phyloP scores from a whole-genome alignment of 345 rosid species.

The Eucalyptus curtisii region DNA sequence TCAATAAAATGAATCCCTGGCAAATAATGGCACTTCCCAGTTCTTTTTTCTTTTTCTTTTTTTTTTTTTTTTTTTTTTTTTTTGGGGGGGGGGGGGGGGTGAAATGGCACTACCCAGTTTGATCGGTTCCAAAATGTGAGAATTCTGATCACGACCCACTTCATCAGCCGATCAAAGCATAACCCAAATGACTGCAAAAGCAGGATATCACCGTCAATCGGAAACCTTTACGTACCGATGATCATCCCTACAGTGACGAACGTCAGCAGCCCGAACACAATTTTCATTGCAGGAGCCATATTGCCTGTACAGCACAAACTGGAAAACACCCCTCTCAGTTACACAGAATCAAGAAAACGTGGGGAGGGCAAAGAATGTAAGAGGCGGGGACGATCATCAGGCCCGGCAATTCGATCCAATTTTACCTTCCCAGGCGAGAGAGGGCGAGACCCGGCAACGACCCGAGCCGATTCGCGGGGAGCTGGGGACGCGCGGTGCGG shows the following conservation, averaged over 20 bases:
- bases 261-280: constrained; percentile 68
- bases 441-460: not conserved
- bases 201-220: not conserved
- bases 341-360: not conserved
- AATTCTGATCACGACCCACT: not conserved
- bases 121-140: not conserved
- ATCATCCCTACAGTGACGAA: constrained; percentile 91
- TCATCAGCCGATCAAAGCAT: not conserved
- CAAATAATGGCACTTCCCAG: not conserved
- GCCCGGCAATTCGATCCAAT: not conserved
- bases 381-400: not conserved
- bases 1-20: not conserved
- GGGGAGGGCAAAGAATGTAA: not conserved
- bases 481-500: not conserved
- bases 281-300: constrained; percentile 63
- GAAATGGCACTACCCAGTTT: not conserved
- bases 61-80: fast-evolving
- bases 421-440: not conserved
- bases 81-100: fast-evolving
- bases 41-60: not conserved
- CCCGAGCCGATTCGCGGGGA: not conserved
- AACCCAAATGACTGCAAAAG: not conserved
- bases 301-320: not conserved
- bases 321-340: not conserved
- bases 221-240: constrained; percentile 34